Evolutionary conservation across 345 rosid genomes (phyloP).

Genomic region (Lumnitzera littorea): DNA sequence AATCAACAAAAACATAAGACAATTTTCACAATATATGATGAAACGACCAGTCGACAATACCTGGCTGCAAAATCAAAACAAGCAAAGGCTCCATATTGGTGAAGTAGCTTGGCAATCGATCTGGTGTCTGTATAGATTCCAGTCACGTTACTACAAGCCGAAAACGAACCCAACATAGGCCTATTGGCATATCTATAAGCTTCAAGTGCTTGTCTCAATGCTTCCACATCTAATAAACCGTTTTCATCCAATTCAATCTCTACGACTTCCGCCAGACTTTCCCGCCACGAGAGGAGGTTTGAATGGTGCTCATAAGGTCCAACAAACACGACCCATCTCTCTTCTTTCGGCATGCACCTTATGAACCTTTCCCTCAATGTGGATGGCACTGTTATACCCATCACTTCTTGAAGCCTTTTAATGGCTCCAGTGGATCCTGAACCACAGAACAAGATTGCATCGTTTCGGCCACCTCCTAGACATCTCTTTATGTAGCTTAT

Average conservation of each 20-base stretch:
- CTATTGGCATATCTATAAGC: constrained; percentile 16
- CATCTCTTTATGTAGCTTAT: constrained; percentile 35
- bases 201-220: constrained; percentile 20
- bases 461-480: constrained; percentile 38
- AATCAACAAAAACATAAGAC: neutral
- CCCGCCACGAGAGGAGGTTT: constrained; percentile 57
- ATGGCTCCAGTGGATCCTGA: constrained; percentile 51
- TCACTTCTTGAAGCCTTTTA: constrained; percentile 52
- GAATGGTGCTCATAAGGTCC: constrained; percentile 74
- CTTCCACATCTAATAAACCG: constrained; percentile 29
- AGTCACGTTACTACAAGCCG: constrained; percentile 60
- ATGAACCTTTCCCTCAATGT: constrained; percentile 25
- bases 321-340: constrained; percentile 52
- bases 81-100: constrained; percentile 38
- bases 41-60: constrained; percentile 6
- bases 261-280: constrained; percentile 49
- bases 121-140: constrained; percentile 40
- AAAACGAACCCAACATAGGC: constrained; percentile 50
- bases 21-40: neutral
- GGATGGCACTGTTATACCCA: constrained; percentile 47
- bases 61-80: constrained; percentile 65
- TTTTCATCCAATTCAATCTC: constrained; percentile 35
- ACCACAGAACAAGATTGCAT: constrained; percentile 47
- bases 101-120: constrained; percentile 38
- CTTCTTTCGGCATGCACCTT: constrained; percentile 22